phyloP scores from a whole-genome alignment of 108 stramenopile species.

The Hondaea fermentalgiana region DNA sequence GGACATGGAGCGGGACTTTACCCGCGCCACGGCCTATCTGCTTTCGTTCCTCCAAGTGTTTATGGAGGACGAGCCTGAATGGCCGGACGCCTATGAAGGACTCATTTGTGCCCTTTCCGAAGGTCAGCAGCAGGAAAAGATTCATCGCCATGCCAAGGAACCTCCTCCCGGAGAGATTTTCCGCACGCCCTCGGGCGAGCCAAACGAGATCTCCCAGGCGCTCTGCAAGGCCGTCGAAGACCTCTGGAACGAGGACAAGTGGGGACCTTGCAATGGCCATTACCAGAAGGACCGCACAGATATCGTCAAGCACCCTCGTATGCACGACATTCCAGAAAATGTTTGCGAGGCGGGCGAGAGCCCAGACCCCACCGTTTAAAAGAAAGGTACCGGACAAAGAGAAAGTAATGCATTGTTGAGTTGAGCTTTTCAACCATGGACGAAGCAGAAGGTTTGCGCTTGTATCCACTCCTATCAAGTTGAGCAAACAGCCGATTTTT shows the following conservation, averaged over 20 bases:
- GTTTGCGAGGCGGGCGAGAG: neutral
- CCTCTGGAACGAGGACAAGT: neutral
- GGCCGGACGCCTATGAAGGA: neutral
- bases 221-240: neutral
- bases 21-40: neutral
- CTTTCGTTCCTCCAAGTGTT: neutral
- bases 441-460: too few relatives aligned
- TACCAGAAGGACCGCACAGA: neutral
- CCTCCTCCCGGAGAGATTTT: neutral
- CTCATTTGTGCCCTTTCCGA: neutral
- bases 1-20: neutral
- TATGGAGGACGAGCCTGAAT: neutral
- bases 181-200: neutral
- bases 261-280: conserved; percentile 9
- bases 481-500: too few relatives aligned
- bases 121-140: neutral
- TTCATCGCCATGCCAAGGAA: neutral
- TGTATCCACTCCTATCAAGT: too few relatives aligned
- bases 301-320: neutral
- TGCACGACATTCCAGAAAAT: neutral
- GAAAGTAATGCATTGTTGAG: too few relatives aligned
- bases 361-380: neutral
- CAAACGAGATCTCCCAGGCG: neutral
- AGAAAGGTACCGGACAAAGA: too few relatives aligned
- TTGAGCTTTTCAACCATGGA: too few relatives aligned